A percentile compares a stretch with the other conserved stretches of the same genome.
Conservation (phyloP, 345 rosid species). For the Ailanthus altissimus region DNA sequence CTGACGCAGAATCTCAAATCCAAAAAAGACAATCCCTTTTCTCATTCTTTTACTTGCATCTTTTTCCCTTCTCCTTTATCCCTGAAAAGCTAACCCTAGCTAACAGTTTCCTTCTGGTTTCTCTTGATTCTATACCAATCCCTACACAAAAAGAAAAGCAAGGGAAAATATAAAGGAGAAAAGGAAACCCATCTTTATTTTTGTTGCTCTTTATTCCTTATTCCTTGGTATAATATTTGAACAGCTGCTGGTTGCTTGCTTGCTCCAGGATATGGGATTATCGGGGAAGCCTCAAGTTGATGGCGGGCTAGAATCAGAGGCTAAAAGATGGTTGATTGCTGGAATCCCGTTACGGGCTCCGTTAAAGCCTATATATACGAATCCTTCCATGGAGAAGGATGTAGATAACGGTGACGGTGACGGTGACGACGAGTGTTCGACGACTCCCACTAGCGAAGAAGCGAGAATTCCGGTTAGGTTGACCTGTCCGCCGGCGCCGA, state of each 20-base stretch:
- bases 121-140: constrained; percentile 41
- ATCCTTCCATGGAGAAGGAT: constrained; percentile 28
- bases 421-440: constrained; percentile 41
- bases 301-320: constrained; percentile 50
- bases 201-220: constrained; percentile 39
- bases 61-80: constrained; percentile 11
- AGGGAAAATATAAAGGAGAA: neutral
- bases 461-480: constrained; percentile 46
- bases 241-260: constrained; percentile 9
- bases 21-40: neutral
- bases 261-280: constrained; percentile 44
- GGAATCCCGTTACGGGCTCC: constrained; percentile 62
- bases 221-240: constrained; percentile 21
- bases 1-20: neutral
- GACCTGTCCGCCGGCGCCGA: constrained; percentile 77
- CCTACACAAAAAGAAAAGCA: constrained; percentile 5
- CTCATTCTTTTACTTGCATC: constrained; percentile 5
- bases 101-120: constrained; percentile 40
- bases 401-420: constrained; percentile 13
- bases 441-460: constrained; percentile 59
- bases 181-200: constrained; percentile 30
- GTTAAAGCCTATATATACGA: constrained; percentile 54
- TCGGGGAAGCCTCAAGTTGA: constrained; percentile 56
- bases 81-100: neutral
- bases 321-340: constrained; percentile 52